Conservation (phyloP, 2,329 filamentous ascomycete genomes). For the Amauroascus verrucosus region DNA sequence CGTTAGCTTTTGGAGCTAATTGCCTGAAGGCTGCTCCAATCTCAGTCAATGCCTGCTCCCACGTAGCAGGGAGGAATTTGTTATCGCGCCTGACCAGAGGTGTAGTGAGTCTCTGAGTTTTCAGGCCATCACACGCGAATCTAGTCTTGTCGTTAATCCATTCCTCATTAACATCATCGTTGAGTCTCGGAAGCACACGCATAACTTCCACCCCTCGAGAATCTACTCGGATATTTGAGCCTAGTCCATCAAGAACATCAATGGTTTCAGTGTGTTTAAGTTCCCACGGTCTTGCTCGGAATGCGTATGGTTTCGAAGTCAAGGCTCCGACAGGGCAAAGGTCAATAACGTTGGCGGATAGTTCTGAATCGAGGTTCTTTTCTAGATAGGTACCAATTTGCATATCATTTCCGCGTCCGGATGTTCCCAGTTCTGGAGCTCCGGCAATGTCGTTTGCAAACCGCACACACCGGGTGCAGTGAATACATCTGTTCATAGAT, state of each 20-base stretch:
- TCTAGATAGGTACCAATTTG: constrained; percentile 98
- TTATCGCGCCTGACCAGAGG: constrained; percentile 79
- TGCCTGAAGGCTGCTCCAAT: constrained; percentile 70
- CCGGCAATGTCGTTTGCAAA: constrained; percentile 97
- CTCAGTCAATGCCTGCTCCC: constrained; percentile 90
- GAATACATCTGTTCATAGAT: constrained; percentile 99
- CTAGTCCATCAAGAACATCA: constrained; percentile 84
- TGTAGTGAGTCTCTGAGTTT: constrained; percentile 89
- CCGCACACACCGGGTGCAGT: constrained; percentile 94
- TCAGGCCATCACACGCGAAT: constrained; percentile 91
- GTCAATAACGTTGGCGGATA: constrained; percentile 96
- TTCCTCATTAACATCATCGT: constrained; percentile 97
- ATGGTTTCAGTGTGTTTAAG: constrained; percentile 92
- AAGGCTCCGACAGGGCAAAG: constrained; percentile 95
- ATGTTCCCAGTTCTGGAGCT: constrained; percentile 87
- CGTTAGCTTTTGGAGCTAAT: constrained; percentile 73
- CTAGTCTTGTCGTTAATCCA: constrained; percentile 99
- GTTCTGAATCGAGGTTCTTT: constrained; percentile 81
- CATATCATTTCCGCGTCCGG: constrained; percentile 89
- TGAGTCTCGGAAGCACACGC: constrained; percentile 82
- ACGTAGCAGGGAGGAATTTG: constrained; percentile 83
- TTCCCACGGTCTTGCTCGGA: constrained; percentile 94
- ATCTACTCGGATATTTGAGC: constrained; percentile 90
- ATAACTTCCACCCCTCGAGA: constrained; percentile 91
- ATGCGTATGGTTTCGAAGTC: constrained; percentile 94